phyloP scores from a whole-genome alignment of 169 alveolate species.

The Eimeria tenella region DNA sequence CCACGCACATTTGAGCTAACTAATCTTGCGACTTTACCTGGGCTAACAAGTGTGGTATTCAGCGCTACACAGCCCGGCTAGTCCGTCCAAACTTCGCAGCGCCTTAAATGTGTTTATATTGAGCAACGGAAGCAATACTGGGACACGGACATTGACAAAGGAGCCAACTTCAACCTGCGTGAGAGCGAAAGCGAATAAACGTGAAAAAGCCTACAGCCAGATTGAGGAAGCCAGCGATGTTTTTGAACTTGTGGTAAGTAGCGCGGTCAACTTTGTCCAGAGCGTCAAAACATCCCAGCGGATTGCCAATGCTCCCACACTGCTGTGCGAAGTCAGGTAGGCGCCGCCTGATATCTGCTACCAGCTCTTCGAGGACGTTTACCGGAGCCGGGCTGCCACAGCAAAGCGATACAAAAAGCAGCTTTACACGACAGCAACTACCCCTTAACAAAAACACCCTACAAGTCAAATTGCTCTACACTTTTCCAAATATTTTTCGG shows the following conservation, averaged over 20 bases:
- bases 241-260: constrained; percentile 58
- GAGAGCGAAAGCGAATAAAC: too few relatives aligned
- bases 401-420: neutral
- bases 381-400: constrained; percentile 76
- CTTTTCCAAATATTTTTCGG: too few relatives aligned
- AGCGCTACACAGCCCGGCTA: too few relatives aligned
- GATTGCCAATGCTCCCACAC: constrained; percentile 68
- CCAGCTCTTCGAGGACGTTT: constrained; percentile 73
- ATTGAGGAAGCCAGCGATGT: constrained; percentile 64
- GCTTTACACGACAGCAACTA: neutral
- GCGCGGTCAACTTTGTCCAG: constrained; percentile 77
- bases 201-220: constrained; percentile 41
- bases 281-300: constrained; percentile 52
- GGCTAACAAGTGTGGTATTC: too few relatives aligned
- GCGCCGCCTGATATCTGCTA: constrained; percentile 46
- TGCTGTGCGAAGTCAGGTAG: constrained; percentile 77
- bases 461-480: too few relatives aligned
- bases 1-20: neutral
- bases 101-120: too few relatives aligned
- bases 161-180: too few relatives aligned
- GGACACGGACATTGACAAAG: too few relatives aligned
- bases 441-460: too few relatives aligned
- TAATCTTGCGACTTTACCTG: too few relatives aligned
- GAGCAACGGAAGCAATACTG: too few relatives aligned
- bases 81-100: too few relatives aligned